These are phyloP conservation scores for Saturnispora hagleri DNA, from an alignment of 805 yeast species.

Conservation along the genomic window DNA sequence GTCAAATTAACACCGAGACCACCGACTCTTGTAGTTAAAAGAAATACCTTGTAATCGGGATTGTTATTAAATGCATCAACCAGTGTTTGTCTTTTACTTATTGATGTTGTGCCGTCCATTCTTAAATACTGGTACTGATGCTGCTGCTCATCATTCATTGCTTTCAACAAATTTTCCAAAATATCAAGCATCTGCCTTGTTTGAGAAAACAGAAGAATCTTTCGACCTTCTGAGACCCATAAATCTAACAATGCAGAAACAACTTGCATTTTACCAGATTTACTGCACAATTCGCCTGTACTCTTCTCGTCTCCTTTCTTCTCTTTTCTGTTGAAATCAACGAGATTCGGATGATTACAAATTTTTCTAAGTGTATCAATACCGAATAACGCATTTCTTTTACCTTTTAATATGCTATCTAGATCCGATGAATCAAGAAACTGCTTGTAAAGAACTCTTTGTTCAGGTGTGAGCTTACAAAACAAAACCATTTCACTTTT, in stretches of 20 bases:
- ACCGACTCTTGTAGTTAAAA: slow-evolving; percentile 91
- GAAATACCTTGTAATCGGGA: slow-evolving; percentile 49
- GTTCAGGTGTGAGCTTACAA: slow-evolving; percentile 73
- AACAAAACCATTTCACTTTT: slow-evolving; percentile 91
- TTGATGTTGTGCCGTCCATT: slow-evolving; percentile 93
- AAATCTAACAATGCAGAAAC: slow-evolving; percentile 60
- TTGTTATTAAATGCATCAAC: slow-evolving; percentile 75
- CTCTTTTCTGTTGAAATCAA: slow-evolving; percentile 33
- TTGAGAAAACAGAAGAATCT: slow-evolving; percentile 82
- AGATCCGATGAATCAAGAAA: slow-evolving; percentile 74
- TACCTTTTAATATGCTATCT: slow-evolving; percentile 61
- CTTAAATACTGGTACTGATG: slow-evolving; percentile 45
- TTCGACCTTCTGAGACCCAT: slow-evolving; percentile 73
- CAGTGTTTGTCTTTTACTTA: slow-evolving; percentile 61
- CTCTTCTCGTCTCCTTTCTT: slow-evolving; percentile 14
- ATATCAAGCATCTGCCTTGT: slow-evolving; percentile 92
- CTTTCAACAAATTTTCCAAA: slow-evolving; percentile 54
- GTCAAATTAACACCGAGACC: slow-evolving; percentile 91
- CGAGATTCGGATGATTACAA: slow-evolving; percentile 92
- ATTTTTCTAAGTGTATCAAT: slow-evolving; percentile 85
- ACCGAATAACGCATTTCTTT: slow-evolving; percentile 75
- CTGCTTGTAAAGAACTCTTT: slow-evolving; percentile 61
- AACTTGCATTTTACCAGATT: slow-evolving; percentile 89
- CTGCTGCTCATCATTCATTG: slow-evolving; percentile 25
- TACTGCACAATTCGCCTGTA: slow-evolving; percentile 30